Base-by-base conservation (phyloP, 176 grass and related monocot genomes). In the Cenchrus americanus region DNA sequence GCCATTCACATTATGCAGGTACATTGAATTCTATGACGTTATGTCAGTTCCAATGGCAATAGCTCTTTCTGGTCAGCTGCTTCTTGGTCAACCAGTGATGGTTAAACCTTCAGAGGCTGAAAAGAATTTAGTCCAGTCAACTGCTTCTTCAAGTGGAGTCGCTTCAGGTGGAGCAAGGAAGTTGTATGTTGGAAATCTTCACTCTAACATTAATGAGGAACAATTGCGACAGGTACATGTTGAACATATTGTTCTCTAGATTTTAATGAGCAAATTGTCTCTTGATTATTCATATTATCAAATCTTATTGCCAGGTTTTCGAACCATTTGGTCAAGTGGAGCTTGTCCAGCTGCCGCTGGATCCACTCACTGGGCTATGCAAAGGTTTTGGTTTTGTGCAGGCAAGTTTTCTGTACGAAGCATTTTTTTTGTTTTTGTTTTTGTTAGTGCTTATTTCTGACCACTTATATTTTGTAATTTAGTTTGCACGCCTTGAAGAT, bases 1-100 rank as follows among this genome's bases (percentile, higher is more conserved):
- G 22, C 40, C 67, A 78, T 75, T 77, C 62, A 47, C 11, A 70
- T 78, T 53, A 81, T 73, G 58, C 88, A 99, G 96, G 87, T 99
- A 99, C 81, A 94, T 99, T 58, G 96, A 99, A 82, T 99, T 99
- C 44, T 99, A 99, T 78, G 96, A 99, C 30, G 96, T 87, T 65
- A 94, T 99, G 91, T 99, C 96, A 13, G 96, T 99, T 63, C 96
- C 96, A 60, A 96, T 99, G 93, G 96, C 93, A 1, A 99, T 99
- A 66, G 87, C 96, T 91, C 91, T 99, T 65, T 96, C 89, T 60
- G 86, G 89, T 8, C 91, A 99, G 84, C 77, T 71, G 14, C 96
- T 99, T 77, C 91, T 92, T 83, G 91, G 93, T 84, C 96, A 99
- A 75, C 91, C 66, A 21, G 96, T 99, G 68, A 92, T 90, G 87